phyloP scores from a whole-genome alignment of 2,329 filamentous ascomycete genomes.

The Curvularia sp. region DNA sequence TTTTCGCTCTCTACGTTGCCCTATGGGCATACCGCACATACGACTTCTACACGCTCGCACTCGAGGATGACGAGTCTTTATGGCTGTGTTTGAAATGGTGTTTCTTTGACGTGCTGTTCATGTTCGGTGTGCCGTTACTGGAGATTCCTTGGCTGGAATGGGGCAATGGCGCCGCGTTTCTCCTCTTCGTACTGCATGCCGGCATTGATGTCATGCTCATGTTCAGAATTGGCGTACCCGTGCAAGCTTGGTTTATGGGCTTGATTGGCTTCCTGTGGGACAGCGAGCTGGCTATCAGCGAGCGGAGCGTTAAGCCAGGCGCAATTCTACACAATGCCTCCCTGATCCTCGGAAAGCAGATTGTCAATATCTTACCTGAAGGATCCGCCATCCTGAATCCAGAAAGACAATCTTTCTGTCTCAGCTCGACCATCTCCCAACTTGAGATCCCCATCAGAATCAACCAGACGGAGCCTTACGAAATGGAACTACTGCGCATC shows the following conservation, averaged over 20 bases:
- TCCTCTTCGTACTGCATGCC: slow-evolving; percentile 74
- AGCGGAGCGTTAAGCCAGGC: slow-evolving; percentile 86
- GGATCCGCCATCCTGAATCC: slow-evolving; percentile 92
- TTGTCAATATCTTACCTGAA: slow-evolving; percentile 96
- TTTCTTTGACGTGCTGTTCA: slow-evolving; percentile 80
- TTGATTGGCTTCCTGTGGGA: slow-evolving; percentile 86
- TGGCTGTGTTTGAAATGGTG: slow-evolving; percentile 95
- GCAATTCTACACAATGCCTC: slow-evolving; percentile 90
- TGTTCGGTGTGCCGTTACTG: slow-evolving; percentile 85
- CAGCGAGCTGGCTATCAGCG: slow-evolving; percentile 90
- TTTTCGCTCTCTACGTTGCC: slow-evolving; percentile 76
- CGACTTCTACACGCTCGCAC: slow-evolving; percentile 79
- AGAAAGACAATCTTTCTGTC: slow-evolving; percentile 78
- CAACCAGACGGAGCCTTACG: slow-evolving; percentile 88
- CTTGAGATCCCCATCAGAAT: slow-evolving; percentile 83
- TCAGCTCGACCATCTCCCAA: slow-evolving; percentile 68
- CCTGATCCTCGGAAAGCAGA: slow-evolving; percentile 93
- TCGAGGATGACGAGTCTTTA: slow-evolving; percentile 86
- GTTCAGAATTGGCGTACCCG: slow-evolving; percentile 85
- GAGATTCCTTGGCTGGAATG: slow-evolving; percentile 97
- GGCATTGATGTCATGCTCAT: slow-evolving; percentile 84
- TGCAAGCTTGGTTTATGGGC: slow-evolving; percentile 74
- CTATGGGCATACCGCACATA: slow-evolving; percentile 85
- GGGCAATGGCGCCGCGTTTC: slow-evolving; percentile 74
- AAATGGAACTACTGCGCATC: slow-evolving; percentile 86